A percentile compares a stretch with the other conserved stretches of the same genome.
phyloP scores from a whole-genome alignment of 148 eudicot species.

The Arctostaphylos glauca region DNA sequence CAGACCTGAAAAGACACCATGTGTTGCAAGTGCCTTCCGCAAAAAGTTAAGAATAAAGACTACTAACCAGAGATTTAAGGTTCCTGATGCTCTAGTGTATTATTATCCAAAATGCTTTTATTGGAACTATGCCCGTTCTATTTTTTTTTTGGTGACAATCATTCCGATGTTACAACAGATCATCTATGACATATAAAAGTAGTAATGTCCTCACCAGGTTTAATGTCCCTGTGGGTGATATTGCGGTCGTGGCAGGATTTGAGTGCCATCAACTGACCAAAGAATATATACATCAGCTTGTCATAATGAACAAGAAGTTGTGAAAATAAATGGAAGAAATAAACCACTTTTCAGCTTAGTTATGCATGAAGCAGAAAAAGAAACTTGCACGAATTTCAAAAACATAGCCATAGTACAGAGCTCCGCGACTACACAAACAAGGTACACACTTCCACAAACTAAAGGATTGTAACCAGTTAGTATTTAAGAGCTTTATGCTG shows the following conservation, averaged over 20 bases:
- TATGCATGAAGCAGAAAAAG: conserved; percentile 8
- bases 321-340: conserved; percentile 6
- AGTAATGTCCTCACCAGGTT: conserved; percentile 75
- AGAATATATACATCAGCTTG: conserved; percentile 16
- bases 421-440: background rate
- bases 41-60: background rate
- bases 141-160: background rate
- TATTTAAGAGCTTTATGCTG: background rate
- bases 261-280: conserved; percentile 74
- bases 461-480: background rate
- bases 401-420: background rate
- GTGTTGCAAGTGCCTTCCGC: background rate
- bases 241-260: conserved; percentile 94
- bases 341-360: background rate
- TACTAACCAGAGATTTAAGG: background rate
- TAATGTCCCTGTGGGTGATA: conserved; percentile 95
- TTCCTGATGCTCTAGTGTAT: background rate
- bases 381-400: background rate
- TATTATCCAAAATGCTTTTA: background rate
- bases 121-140: background rate
- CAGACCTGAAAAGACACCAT: background rate
- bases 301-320: background rate
- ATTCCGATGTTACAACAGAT: background rate
- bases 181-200: background rate
- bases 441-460: background rate